Base-by-base conservation (phyloP, 192 early-diverging fungal species). In the Umbelopsis isabellina region DNA sequence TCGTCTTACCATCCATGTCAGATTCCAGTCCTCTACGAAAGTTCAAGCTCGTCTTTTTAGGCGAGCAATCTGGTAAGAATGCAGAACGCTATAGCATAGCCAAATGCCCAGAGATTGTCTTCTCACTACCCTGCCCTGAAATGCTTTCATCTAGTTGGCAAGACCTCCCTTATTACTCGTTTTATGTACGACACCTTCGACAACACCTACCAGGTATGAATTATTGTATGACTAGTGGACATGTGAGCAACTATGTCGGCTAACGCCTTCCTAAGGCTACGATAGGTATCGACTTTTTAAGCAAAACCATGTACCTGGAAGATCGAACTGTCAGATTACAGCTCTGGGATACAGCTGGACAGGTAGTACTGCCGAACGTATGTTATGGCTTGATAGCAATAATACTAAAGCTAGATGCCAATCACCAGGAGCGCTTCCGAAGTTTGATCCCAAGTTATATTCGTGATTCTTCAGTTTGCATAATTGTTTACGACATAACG, bases 181-280 rank as follows among this genome's bases (percentile, higher is more conserved):
- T 99, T 99, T 82, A 99, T 99, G 98, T 98, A 99, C 81, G 98
- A 99, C 71, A 98, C 95, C 12, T 99, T 99, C 77, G 97, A 99
- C 87, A 96, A 96, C 69, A 96, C 95, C 18, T 98, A 99, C 82
- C 95, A 92, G 80, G 85, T 85, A 81, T 44, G 47, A 18, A 18
- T 22, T 13, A n/a, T 16, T 22, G 1, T 21, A 9, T 21, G 30
- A 13, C 12, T 12, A 41, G 16, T 35, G 20, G 22, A 52, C 5
- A 3, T 61, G 27, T 30, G 25, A 16, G 11, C 7, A 30, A 49
- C 64, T 25, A 13, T 13, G 11, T 33, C 49, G 48, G 46, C 58
- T 12, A 47, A 64, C 81, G 13, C 10, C 48, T 33, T 18, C 16
- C 20, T 15, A 66, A 94, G 93, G 93, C 97, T 27, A 99, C 97